Percentiles rank a stretch among this genome's conserved stretches.
These are phyloP conservation scores for Rhynchospora pubera DNA, from an alignment of 176 grass and related monocot species.

Conservation along the genomic window DNA sequence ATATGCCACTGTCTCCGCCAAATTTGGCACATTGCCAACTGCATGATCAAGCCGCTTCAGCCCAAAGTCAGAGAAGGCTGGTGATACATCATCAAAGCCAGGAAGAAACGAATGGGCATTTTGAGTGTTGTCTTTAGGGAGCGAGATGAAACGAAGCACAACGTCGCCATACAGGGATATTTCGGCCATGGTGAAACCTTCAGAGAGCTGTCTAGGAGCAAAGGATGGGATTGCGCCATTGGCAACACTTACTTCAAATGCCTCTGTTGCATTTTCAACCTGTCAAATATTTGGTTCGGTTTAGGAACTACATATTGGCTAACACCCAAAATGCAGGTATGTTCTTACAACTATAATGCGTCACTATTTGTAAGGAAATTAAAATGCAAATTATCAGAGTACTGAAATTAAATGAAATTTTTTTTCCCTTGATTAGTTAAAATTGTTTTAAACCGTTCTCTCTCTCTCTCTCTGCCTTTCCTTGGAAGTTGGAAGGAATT, in stretches of 20 bases:
- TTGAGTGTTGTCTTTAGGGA: constrained; percentile 15
- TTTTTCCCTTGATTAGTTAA: not conserved
- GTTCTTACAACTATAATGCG: not conserved
- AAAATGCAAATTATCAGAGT: not conserved
- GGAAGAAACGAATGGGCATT: constrained; percentile 45
- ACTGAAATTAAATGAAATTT: not conserved
- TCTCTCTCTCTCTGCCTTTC: not conserved
- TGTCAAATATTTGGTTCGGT: not conserved
- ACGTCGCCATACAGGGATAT: constrained; percentile 86
- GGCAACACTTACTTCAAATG: constrained; percentile 60
- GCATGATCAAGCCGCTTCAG: constrained; percentile 65
- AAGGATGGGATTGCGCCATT: constrained; percentile 68
- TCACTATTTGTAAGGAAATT: not conserved
- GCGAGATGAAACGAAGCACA: constrained; percentile 74
- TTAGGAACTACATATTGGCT: not conserved
- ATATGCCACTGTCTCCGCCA: constrained; percentile 37
- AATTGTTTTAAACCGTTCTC: not conserved
- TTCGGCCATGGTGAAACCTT: constrained; percentile 63
- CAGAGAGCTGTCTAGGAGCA: constrained; percentile 43
- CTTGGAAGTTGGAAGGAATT: not conserved
- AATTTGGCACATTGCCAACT: constrained; percentile 77
- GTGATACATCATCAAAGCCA: constrained; percentile 46
- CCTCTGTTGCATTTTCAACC: constrained; percentile 51
- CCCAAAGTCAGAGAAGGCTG: constrained; percentile 35
- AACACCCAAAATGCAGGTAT: not conserved